Percentiles rank a stretch among this genome's conserved stretches.
Evolutionary conservation across 352 stramenopile genomes (phyloP).

Genomic region (Phytophthora boehmeriae): DNA sequence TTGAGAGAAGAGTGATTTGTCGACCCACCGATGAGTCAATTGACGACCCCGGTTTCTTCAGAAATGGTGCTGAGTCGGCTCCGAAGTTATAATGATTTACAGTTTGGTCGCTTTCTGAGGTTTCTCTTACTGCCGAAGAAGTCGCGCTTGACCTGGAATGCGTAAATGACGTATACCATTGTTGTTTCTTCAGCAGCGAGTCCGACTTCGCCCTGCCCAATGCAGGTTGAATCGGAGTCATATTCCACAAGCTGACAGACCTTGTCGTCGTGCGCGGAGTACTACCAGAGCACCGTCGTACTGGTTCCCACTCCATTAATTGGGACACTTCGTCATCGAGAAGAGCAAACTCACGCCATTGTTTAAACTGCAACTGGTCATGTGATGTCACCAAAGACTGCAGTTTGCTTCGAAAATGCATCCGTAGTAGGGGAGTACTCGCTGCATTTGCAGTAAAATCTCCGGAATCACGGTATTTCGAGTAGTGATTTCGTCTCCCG

Average conservation of each 20-base stretch:
- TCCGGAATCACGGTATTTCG: slow-evolving; percentile 3
- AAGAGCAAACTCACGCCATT: slow-evolving; percentile 45
- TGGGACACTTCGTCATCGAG: slow-evolving; percentile 38
- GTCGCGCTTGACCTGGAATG: slow-evolving; percentile 3
- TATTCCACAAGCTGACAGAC: slow-evolving; percentile 28
- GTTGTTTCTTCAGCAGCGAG: slow-evolving; percentile 24
- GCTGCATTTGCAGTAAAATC: slow-evolving; percentile 30
- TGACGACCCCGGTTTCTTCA: slow-evolving; percentile 18
- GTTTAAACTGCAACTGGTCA: slow-evolving; percentile 31
- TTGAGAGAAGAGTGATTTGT: slow-evolving; percentile 51
- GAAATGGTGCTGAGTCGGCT: slow-evolving; percentile 26
- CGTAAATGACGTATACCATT: slow-evolving; percentile 3
- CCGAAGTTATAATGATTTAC: slow-evolving; percentile 20
- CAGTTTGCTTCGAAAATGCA: slow-evolving; percentile 54
- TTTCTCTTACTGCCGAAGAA: no score
- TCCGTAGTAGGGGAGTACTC: slow-evolving; percentile 51
- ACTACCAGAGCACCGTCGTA: slow-evolving; percentile 3
- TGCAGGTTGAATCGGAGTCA: slow-evolving; percentile 27
- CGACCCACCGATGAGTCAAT: slow-evolving; percentile 8
- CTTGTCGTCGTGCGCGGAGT: slow-evolving; percentile 15
- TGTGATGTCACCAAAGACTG: slow-evolving; percentile 32
- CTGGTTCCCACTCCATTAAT: slow-evolving; percentile 44
- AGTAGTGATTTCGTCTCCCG: slow-evolving; percentile 10
- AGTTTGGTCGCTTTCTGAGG: slow-evolving; percentile 5
- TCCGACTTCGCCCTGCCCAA: slow-evolving; percentile 28